Conservation (phyloP, 176 grass and related monocot species). For the Guadua angustifolia region DNA sequence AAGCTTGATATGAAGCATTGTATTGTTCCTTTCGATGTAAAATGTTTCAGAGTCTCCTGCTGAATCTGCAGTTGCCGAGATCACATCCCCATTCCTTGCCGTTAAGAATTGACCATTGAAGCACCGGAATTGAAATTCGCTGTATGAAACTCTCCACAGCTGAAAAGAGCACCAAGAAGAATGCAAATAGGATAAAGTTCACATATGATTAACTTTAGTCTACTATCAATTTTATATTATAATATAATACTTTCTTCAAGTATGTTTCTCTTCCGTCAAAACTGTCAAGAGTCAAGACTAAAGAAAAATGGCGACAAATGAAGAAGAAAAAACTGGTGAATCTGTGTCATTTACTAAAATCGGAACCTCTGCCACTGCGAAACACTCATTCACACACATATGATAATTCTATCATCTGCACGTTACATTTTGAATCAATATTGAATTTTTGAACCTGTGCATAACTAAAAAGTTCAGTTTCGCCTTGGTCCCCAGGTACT, state of each 20-base stretch:
- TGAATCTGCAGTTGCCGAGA: constrained; percentile 62
- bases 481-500: background rate
- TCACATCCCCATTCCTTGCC: constrained; percentile 50
- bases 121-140: constrained; percentile 69
- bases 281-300: background rate
- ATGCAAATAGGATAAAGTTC: constrained; percentile 18
- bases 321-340: background rate
- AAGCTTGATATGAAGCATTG: constrained; percentile 79
- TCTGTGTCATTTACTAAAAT: background rate
- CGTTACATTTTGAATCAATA: background rate
- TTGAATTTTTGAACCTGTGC: background rate
- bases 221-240: background rate
- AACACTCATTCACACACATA: background rate
- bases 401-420: background rate
- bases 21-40: constrained; percentile 71
- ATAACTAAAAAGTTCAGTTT: background rate
- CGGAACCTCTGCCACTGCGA: background rate
- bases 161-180: constrained; percentile 41
- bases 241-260: background rate
- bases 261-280: background rate
- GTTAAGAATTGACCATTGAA: constrained; percentile 77
- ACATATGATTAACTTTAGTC: background rate
- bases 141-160: constrained; percentile 79
- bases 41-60: constrained; percentile 61
- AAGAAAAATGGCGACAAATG: background rate